Percentiles rank a stretch among this genome's conserved stretches.
Conservation (phyloP, 495 filamentous ascomycete genomes). For the Podospora pseudoanserina region DNA sequence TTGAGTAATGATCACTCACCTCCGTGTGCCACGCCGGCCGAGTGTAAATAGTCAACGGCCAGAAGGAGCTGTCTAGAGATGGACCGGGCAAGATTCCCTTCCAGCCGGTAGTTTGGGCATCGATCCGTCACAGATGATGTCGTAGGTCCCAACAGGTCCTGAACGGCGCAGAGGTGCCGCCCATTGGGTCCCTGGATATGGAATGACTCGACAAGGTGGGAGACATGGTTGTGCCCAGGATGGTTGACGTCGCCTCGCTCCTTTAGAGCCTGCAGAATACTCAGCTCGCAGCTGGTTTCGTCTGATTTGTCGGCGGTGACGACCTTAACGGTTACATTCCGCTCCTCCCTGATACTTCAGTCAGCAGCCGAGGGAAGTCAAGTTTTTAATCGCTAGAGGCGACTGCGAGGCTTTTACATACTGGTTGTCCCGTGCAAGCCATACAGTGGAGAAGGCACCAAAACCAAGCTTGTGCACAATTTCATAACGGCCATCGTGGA, state of each 20-base stretch:
- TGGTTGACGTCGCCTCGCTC: neutral
- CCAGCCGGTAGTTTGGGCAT: conserved; percentile 4
- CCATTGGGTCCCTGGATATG: conserved; percentile 2
- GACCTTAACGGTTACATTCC: neutral
- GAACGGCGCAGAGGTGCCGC: neutral
- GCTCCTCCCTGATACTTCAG: neutral
- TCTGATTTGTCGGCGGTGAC: neutral
- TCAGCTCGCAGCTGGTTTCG: neutral
- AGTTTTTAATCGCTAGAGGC: too few species aligned
- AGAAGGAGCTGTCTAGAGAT: neutral
- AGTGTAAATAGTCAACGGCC: conserved; percentile 2
- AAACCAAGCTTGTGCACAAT: conserved; percentile 7
- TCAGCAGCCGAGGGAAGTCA: neutral
- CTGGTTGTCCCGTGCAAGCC: conserved; percentile 4
- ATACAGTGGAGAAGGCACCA: conserved; percentile 8
- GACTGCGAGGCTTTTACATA: too few species aligned
- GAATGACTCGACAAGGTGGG: neutral
- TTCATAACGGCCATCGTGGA: conserved; percentile 5
- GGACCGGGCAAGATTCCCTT: neutral
- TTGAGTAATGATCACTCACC: neutral
- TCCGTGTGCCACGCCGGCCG: neutral
- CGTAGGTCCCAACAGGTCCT: neutral
- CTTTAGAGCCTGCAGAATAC: neutral
- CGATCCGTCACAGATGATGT: neutral
- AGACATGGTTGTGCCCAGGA: neutral